Base-by-base conservation (phyloP, 2,329 filamentous ascomycete genomes). In the Coniella vitis region DNA sequence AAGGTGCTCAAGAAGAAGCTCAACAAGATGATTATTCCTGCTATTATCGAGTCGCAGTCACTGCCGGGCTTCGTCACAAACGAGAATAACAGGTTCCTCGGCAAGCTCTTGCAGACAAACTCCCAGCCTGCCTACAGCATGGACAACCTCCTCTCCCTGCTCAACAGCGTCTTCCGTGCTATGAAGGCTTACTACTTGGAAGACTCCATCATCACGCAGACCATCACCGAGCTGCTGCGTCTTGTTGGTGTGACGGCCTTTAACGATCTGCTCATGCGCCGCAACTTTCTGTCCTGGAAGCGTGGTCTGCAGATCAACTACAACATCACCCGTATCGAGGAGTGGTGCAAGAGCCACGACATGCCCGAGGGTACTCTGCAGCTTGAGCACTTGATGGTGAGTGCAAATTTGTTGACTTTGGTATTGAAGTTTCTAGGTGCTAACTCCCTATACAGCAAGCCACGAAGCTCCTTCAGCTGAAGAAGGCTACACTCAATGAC, bases 261-360 rank as follows among this genome's bases (percentile, higher is more conserved):
- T 74, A 98, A 98, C 66, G 93, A 98, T 65, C 74, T 98, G 55
- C 79, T 98, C 58, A 96, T 98, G 90, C 83, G 93, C 61, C 82
- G 93, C 60, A 97, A 97, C 69, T 98, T 98, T 79, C 79, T 98
- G 50, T 96, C 90, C 0, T 98, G 93, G 93, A 98, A 98, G 76
- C 89, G 93, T 67, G 93, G 93, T 60, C 80, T 98, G 47, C 93
- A 98, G 69, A 98, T 98, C 73, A 98, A 98, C 73, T 98, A 98
- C 76, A 98, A 98, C 72, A 98, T 98, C 67, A 98, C 93, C 20
- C 83, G 93, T 50, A 98, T 98, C 55, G 93, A 98, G 68, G 93
- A 98, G 70, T 98, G 93, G 93, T 98, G 93, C 73, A 98, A 98
- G 81, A 95, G 90, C 63, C 94, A 98, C 66, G 93, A 97, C 60